Evolutionary conservation across 139 green algal genomes (phyloP), one percentile per base, ranked within the genome.

Genomic region (Tetradesmus obliquus): DNA sequence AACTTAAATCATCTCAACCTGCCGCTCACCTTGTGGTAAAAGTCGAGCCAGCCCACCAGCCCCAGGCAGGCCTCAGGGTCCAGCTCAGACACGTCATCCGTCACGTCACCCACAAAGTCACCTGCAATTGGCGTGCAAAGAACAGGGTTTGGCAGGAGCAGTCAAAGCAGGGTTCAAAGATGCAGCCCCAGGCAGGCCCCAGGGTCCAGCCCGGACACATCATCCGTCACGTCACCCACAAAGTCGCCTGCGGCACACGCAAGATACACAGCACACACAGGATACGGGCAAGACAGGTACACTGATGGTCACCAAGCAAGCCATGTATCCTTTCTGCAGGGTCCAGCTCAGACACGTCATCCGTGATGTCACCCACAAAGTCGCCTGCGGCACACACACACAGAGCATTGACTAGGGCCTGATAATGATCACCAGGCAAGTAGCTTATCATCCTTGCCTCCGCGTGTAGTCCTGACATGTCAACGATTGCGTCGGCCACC

Each of bases 81-180:
- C 55, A 97, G 93, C 55, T 93, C 93, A 0, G 24, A 82, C 12
- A 97, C 88, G 32, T 96, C 91, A 80, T 97, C 95, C 5, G 82
- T 94, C n/a, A 97, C 45, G 85, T 97, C 95, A 15, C 80, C 84
- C 24, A 83, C 55, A 71, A 97, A 97, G 79, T 97, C 93, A 54
- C 95, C 93, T 93, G 91, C 66, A 76, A 0, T 45, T 45, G 32
- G 32, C 32, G 32, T 45, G 32, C 32, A 45, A 45, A 45, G 32
- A 45, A 45, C 32, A 45, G 32, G 32, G 2, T 45, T n/a, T 7
- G 57, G 5, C n/a, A 8, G 62, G 79, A 84, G 24, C 12, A 45
- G 24, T 19, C 62, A 72, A 13, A 20, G 62, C 62, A 13, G 12
- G 62, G 13, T 72, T 72, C 13, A 45, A 45, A 45, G 32, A 45